phyloP scores from a whole-genome alignment of 202 grass and related monocot genomes.

The Dendrocalamus latiflorus region DNA sequence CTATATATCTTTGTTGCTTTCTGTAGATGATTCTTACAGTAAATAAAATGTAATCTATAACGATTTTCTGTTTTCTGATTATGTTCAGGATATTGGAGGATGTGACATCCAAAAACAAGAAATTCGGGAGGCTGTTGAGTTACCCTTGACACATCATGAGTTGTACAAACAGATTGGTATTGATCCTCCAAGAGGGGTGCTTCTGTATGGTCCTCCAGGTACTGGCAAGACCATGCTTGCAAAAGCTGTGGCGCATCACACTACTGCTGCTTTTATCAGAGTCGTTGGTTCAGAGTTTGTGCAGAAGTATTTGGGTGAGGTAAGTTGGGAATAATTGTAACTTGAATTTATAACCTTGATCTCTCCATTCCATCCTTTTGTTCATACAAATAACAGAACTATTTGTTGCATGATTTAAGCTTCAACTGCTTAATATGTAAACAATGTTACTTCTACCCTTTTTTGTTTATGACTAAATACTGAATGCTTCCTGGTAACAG shows the following conservation, averaged over 20 bases:
- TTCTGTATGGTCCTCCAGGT: constrained; percentile 84
- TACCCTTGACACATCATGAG: constrained; percentile 92
- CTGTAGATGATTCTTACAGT: neutral
- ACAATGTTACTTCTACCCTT: neutral
- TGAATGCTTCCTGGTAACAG: neutral
- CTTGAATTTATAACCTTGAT: neutral
- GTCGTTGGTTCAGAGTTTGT: constrained; percentile 96
- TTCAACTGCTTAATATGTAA: neutral
- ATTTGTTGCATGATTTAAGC: neutral
- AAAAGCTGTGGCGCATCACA: constrained; percentile 90
- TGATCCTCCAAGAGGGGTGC: constrained; percentile 90
- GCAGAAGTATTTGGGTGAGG: constrained; percentile 97
- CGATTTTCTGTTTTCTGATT: constrained; percentile 9
- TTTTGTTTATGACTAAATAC: neutral
- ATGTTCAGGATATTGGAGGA: constrained; percentile 76
- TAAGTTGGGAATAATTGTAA: constrained; percentile 8
- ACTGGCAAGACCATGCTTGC: constrained; percentile 98
- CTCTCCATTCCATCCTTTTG: neutral
- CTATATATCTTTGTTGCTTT: neutral
- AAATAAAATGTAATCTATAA: neutral
- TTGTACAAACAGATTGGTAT: constrained; percentile 99
- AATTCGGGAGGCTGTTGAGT: constrained; percentile 85
- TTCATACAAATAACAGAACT: neutral
- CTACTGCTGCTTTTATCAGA: constrained; percentile 91
- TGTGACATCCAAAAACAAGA: constrained; percentile 97